Percentiles rank a stretch among this genome's conserved stretches.
Conservation (phyloP, 257 asterid genomes). For the Solanum habrochaites region DNA sequence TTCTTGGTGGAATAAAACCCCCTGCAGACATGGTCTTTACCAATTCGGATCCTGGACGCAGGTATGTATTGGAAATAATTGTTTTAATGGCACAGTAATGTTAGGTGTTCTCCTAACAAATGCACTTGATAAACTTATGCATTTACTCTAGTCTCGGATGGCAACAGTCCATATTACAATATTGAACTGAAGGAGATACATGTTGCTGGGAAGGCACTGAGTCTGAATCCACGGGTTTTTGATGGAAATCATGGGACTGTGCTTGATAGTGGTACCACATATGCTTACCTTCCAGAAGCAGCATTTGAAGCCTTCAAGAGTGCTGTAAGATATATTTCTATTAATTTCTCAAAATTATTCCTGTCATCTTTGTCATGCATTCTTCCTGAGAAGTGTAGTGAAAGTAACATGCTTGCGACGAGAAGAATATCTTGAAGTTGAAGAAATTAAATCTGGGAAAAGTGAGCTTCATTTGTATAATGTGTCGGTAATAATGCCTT, state of each 20-base stretch:
- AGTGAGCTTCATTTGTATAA: background rate
- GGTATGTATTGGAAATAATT: slow-evolving; percentile 49
- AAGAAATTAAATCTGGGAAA: background rate
- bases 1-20: slow-evolving; percentile 78
- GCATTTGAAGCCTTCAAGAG: slow-evolving; percentile 77
- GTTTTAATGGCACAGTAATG: slow-evolving; percentile 26
- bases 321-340: slow-evolving; percentile 56
- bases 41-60: slow-evolving; percentile 77
- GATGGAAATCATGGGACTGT: slow-evolving; percentile 91
- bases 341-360: background rate
- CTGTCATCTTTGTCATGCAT: background rate
- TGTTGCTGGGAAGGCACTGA: slow-evolving; percentile 90
- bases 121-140: slow-evolving; percentile 88
- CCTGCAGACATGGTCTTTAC: slow-evolving; percentile 80
- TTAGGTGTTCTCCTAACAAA: slow-evolving; percentile 77
- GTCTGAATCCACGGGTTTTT: slow-evolving; percentile 49
- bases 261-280: slow-evolving; percentile 96
- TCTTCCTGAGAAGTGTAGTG: background rate
- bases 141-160: slow-evolving; percentile 99
- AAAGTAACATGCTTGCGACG: background rate
- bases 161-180: slow-evolving; percentile 99
- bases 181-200: slow-evolving; percentile 87
- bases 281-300: slow-evolving; percentile 87
- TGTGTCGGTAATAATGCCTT: background rate
- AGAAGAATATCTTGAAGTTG: background rate